These are phyloP conservation scores for Gardenia jasminoides DNA, from an alignment of 257 asterid species.

Conservation along the genomic window DNA sequence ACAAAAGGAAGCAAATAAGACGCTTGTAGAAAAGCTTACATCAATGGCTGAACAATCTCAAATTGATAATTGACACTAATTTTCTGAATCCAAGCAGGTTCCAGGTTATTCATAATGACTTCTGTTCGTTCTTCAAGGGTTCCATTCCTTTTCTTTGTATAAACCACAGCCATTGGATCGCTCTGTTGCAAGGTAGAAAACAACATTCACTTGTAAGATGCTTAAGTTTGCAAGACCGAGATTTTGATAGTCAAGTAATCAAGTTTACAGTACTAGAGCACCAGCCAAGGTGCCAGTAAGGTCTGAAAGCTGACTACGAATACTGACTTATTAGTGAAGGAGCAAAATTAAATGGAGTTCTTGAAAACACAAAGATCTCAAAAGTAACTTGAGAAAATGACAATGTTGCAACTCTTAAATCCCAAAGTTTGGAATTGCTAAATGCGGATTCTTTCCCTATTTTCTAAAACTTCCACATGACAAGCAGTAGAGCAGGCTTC, in stretches of 20 bases:
- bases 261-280: not conserved
- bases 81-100: constrained; percentile 75
- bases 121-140: constrained; percentile 81
- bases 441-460: not conserved
- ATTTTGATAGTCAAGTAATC: not conserved
- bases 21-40: constrained; percentile 43
- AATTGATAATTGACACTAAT: constrained; percentile 66
- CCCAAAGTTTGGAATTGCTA: not conserved
- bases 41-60: constrained; percentile 66
- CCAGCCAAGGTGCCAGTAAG: not conserved
- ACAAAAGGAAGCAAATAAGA: not conserved
- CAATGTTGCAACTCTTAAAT: not conserved
- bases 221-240: not conserved
- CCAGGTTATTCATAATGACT: constrained; percentile 71
- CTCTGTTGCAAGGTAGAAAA: constrained; percentile 53
- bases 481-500: not conserved
- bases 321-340: not conserved
- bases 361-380: not conserved
- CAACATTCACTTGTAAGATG: not conserved
- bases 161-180: constrained; percentile 88
- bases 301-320: not conserved
- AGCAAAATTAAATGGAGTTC: not conserved
- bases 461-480: no score
- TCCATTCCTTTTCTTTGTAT: constrained; percentile 64
- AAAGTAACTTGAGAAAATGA: not conserved